Base-by-base conservation (phyloP, 371 early-diverging fungal species). In the Mortierella sp. region DNA sequence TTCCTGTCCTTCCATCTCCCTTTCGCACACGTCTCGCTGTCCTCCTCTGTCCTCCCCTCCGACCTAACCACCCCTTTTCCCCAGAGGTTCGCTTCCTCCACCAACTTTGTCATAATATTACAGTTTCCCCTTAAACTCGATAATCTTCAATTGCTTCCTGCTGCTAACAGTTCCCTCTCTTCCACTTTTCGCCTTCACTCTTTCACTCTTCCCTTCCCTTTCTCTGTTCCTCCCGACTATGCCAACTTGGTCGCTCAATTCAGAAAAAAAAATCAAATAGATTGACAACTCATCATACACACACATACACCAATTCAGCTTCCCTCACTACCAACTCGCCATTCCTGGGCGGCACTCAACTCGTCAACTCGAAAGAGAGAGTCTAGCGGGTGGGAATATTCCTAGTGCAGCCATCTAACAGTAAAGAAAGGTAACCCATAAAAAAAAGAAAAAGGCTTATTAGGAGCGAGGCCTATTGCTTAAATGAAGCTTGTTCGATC, bases 281-380 rank as follows among this genome's bases (percentile, higher is more conserved):
- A 68, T 41, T 68, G 63, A 63, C 51, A 35, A 21, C 41, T 38
- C 68, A 68, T 68, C 68, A 29, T 27, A 27, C n/a, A 32, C 16
- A 24, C 18, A 56, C 56, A n/a, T 32, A 35, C 24, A 10, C 10
- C 24, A 24, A 68, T 21, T 68, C 68, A 21, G 68, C 21, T 24
- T 68, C 41, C 21, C 38, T 68, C 68, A 24, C 43, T 68, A 18
- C 68, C 68, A 68, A 68, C 43, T 68, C 68, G 68, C 68, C 68
- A 68, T 68, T 68, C 68, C 43, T 68, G 68, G 68, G 41, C 41
- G 68, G 41, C 68, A 68, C 68, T 68, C 68, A 24, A 12, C 63
- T 60, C 63, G 16, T 56, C n/a, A 56, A 41, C 68, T 38, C 8
- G 43, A 68, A 38, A 32, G 32, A 41, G 68, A 68, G 68, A 41